Base-by-base conservation (phyloP, 1,284 basidiomycete genomes). In the Schizopora paradoxa region DNA sequence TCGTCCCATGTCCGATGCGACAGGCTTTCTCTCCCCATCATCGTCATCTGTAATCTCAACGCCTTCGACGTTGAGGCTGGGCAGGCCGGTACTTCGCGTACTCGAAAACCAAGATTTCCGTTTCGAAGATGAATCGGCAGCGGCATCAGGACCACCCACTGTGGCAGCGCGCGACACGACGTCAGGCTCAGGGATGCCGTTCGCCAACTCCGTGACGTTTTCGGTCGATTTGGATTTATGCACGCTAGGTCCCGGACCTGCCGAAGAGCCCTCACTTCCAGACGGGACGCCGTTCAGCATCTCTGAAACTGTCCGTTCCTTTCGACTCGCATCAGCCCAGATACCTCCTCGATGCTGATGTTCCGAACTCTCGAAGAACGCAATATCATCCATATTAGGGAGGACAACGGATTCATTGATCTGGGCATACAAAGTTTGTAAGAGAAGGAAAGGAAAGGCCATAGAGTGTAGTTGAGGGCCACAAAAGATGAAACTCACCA, bases 321-420 rank as follows among this genome's bases (percentile, higher is more conserved):
- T 48, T 74, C 72, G 38, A 62, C 64, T 77, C 1, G 91, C 86
- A 52, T 91, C 89, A 11, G 82, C 75, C 77, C 88, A 98, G 53
- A 99, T 89, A 2, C 93, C 95, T 40, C 94, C 95, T 34, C 95
- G 82, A 50, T 80, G 77, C 33, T 66, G 57, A 49, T 80, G 79
- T 4, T 66, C 60, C 1, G 66, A 61, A 33, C 87, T 94, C 62
- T 95, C 87, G 62, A 96, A 98, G 76, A 94, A 98, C 2, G 93
- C 76, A 48, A 97, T 84, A 59, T 98, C 95, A 64, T 99, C 95
- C 91, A 97, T 95, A 66, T 97, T 91, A 6, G 96, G 96, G 56
- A 95, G 67, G 7, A 99, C 94, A 22, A 99, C 77, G 0, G 91
- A 94, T 58, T 99, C 95, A 56, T 80, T 76, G 41, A 97, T 86